Base-by-base conservation (phyloP, 345 rosid species). In the Punica granatum region DNA sequence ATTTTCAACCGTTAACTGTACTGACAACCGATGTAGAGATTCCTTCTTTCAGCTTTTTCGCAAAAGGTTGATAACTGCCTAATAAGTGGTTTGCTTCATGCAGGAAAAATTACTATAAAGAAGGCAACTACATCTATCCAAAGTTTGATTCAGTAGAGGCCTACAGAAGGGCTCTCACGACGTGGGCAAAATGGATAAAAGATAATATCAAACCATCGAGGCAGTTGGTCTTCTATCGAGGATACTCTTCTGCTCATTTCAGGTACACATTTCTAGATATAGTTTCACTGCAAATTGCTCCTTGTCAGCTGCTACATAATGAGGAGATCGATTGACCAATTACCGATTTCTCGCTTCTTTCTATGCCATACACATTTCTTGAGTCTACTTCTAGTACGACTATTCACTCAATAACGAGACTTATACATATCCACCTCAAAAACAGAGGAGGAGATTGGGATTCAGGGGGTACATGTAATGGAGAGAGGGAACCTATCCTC, bases 201-300 rank as follows among this genome's bases (percentile, higher is more conserved):
- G 3, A 72, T 28, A 87, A 86, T 58, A 51, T 88, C 23, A 73
- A 89, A 58, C 86, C 87, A 14, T 33, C 49, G 68, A 88, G 80
- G 67, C 88, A 89, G 77, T 73, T 89, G 67, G 90, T 94, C 54
- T 79, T 94, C 64, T 94, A 89, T 70, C 92, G 99, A 21, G 99
- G 99, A 75, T 94, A 89, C 77, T 94, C 97, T 66, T 85, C 96
- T 19, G 92, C 97, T 54, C 97, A 94, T 83, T 94, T 91, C 81
- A 89, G 96, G 98, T 89, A 77, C 15, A 36, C 32, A 4, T 34
- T 8, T 67, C 15, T 51, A 42, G 51, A 30, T 1, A 15, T 19
- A 53, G 11, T 7, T 10, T 56, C 25, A 26, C 61, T 56, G 2
- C 16, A 26, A 56, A 30, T 10, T 26, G 10, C 34, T 56, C 19